Base-by-base conservation (phyloP, 164 flowering plant genomes). In the Platanus orientalis region DNA sequence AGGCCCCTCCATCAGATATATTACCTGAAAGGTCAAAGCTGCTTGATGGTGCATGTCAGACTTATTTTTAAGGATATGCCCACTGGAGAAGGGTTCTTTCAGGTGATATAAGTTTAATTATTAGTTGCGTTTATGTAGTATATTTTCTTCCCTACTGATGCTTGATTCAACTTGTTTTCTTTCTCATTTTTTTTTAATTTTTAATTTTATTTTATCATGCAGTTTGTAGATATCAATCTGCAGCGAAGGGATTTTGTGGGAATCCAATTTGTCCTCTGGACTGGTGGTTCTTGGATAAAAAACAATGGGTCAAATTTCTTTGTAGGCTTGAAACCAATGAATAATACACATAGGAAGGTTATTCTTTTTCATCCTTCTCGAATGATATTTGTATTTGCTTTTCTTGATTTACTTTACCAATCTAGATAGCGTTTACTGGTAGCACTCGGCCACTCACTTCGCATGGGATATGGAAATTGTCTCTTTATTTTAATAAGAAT, bases 21-120 rank as follows among this genome's bases (percentile, higher is more conserved):
- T 48, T 79, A 68, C 83, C 80, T 25, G 76, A 71, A 72, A 79
- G 73, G 52, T 79, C 83, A 54, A 79, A 74, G 71, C 54, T 76
- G 62, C 71, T 79, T 55, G 59, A 62, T 67, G 78, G 78, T 61
- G 83, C 83, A 64, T 79, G 83, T 57, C 83, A 79, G 68, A 69
- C 78, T 54, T 74, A 76, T 69, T 79, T n/a, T 79, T 63, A 72
- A 68, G 27, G 76, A 74, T 0, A 45, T 64, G 57, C 49, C 63
- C n/a, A 58, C 61, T 61, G 61, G 65, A 47, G 71, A 65, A 47
- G 70, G 69, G 42, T 57, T 45, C 55, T 76, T 76, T 69, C 83
- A 79, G 78, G 83, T 79, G 30, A 21, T 44, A 21, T 23, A 2
- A 48, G 21, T 32, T 19, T 23, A 59, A 67, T 12, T 17, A 40